phyloP scores from a whole-genome alignment of 306 rosid genomes.

The Cyclanthera cordifolia region DNA sequence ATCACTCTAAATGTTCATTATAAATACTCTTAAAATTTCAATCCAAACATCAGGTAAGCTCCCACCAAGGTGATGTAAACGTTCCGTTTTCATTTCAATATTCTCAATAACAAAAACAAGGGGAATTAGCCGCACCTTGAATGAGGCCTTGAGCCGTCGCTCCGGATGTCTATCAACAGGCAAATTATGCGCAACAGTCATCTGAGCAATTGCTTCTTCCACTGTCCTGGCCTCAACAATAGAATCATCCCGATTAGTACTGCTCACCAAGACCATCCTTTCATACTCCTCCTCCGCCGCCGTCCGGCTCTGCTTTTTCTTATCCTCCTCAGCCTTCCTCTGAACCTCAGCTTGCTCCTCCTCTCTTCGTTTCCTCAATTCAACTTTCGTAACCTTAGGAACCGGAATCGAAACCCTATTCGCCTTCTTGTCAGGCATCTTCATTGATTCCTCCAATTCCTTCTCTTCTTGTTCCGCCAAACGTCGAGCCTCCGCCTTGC shows the following conservation, averaged over 20 bases:
- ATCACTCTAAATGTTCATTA: too few species aligned
- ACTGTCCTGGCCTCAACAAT: slow-evolving; percentile 66
- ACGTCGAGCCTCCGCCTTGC: slow-evolving; percentile 77
- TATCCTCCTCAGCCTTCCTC: slow-evolving; percentile 52
- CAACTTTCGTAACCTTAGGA: slow-evolving; percentile 80
- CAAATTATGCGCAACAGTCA: slow-evolving; percentile 43
- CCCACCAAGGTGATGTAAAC: too few species aligned
- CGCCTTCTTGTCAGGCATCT: slow-evolving; percentile 79
- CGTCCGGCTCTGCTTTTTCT: slow-evolving; percentile 52
- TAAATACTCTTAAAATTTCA: too few species aligned
- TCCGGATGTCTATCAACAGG: slow-evolving; percentile 86
- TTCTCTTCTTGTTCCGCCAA: slow-evolving; percentile 81
- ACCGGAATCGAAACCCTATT: slow-evolving; percentile 64
- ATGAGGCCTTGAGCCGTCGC: slow-evolving; percentile 86
- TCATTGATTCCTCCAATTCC: slow-evolving; percentile 58
- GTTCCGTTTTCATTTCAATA: background rate
- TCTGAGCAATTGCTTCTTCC: slow-evolving; percentile 73
- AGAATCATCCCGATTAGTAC: slow-evolving; percentile 80
- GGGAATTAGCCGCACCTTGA: slow-evolving; percentile 39
- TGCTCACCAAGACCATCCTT: slow-evolving; percentile 62
- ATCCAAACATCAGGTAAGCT: too few species aligned
- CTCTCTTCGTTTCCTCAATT: slow-evolving; percentile 49
- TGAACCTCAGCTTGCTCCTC: slow-evolving; percentile 47
- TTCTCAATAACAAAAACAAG: background rate
- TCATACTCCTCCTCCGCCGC: slow-evolving; percentile 97